Evolutionary conservation across 83 land plant genomes (phyloP), one percentile per base, ranked within the genome.

Genomic region (Picea engelmannii): DNA sequence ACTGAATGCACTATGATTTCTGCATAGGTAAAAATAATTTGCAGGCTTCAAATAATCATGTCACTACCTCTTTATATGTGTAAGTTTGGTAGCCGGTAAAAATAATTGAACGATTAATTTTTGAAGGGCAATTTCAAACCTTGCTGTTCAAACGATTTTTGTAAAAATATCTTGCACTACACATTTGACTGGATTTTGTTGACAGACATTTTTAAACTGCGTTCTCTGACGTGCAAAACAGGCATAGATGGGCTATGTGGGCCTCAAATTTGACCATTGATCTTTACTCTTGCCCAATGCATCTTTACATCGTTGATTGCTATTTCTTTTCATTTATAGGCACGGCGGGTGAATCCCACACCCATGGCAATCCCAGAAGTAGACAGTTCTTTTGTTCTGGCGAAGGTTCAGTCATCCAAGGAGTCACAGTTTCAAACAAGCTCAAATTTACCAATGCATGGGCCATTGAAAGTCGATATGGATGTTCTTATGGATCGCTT

Each of bases 401-500:
- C 84, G 18, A 81, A 84, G 47, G 66, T 87, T 21, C 79, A 84
- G 61, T 23, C 75, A 64, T 63, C 47, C n/a, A 76, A 78, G 38
- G 63, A 31, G 8, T 7, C 55, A 44, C 17, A 77, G 27, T 38
- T 17, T 27, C 35, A 42, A 17, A 75, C 68, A 62, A 79, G 21
- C 47, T 69, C 40, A 78, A 62, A 55, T 58, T 81, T 73, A 66
- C 59, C 67, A 81, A 86, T 35, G 21, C 55, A 49, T 18, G 84
- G 81, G 20, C 83, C 85, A 11, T 23, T 84, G 59, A 87, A 84
- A 78, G 83, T 87, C 58, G 89, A 87, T 81, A 87, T 87, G 89
- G 89, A 87, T 69, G 58, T 77, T 21, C 87, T 87, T 17, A 87
- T 87, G 89, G 81, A 87, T 52, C 71, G 86, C 31, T 87, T 62